Evolutionary conservation across 2,329 filamentous ascomycete species (phyloP).

Genomic region (Fusarium sp.): DNA sequence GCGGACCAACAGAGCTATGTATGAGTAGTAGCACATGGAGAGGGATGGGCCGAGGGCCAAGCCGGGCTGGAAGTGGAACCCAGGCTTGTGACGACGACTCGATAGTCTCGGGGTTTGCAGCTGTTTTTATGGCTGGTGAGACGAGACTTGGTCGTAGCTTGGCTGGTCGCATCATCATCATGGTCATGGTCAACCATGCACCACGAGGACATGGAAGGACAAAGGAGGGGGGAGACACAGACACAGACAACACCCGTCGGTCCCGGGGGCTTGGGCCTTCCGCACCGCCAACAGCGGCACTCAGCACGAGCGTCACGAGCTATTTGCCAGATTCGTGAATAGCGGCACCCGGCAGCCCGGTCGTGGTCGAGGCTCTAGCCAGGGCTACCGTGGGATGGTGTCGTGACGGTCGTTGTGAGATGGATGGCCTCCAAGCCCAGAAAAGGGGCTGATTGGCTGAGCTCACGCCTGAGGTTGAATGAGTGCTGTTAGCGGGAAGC

Average conservation of each 20-base stretch:
- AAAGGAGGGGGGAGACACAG: neutral
- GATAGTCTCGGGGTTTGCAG: slow-evolving; percentile 4
- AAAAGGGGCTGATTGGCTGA: slow-evolving; percentile 37
- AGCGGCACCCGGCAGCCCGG: slow-evolving; percentile 16
- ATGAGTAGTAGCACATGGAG: slow-evolving; percentile 11
- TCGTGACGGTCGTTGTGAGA: slow-evolving; percentile 23
- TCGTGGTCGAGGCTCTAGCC: slow-evolving; percentile 14
- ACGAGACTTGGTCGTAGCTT: slow-evolving; percentile 11
- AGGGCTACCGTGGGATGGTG: slow-evolving; percentile 37
- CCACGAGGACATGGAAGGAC: neutral
- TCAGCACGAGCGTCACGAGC: neutral
- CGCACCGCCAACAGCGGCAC: neutral
- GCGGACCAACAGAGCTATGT: slow-evolving; percentile 16
- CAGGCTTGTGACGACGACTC: neutral
- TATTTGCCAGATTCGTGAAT: slow-evolving; percentile 25
- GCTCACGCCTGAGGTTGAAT: slow-evolving; percentile 5
- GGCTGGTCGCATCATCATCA: slow-evolving; percentile 34
- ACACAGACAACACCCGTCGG: neutral
- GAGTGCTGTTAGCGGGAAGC: slow-evolving; percentile 3
- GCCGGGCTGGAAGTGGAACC: slow-evolving; percentile 5
- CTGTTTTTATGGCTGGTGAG: slow-evolving; percentile 24
- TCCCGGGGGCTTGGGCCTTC: slow-evolving; percentile 24
- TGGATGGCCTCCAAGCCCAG: slow-evolving; percentile 16
- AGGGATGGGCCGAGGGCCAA: slow-evolving; percentile 17
- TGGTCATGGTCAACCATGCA: neutral